phyloP scores from a whole-genome alignment of 305 asterid species.

The Striga hermonthica region DNA sequence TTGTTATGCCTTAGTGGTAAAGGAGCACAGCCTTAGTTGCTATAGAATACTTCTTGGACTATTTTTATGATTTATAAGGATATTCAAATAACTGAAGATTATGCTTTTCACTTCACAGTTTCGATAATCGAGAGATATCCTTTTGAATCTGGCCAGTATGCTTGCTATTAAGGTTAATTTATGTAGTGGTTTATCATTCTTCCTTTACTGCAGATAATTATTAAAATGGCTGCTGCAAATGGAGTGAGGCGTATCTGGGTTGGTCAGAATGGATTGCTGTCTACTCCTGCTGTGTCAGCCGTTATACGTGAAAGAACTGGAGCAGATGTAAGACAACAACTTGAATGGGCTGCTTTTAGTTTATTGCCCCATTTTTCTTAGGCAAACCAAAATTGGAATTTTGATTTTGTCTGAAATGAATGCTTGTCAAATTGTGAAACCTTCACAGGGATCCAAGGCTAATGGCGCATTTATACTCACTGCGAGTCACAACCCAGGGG shows the following conservation, averaged over 20 bases:
- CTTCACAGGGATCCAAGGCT: slow-evolving; percentile 81
- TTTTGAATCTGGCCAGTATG: background rate
- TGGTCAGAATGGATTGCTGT: slow-evolving; percentile 86
- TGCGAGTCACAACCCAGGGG: slow-evolving; percentile 99
- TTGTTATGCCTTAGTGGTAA: background rate
- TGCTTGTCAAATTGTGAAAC: slow-evolving; percentile 24
- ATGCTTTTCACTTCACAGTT: slow-evolving; percentile 17
- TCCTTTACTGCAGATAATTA: slow-evolving; percentile 61
- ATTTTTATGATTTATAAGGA: background rate
- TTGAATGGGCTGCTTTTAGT: slow-evolving; percentile 21
- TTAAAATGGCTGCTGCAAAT: slow-evolving; percentile 93
- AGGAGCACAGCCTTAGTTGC: slow-evolving; percentile 13
- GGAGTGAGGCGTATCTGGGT: slow-evolving; percentile 96
- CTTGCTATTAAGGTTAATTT: slow-evolving; percentile 22
- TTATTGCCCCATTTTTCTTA: slow-evolving; percentile 13
- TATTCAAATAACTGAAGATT: background rate
- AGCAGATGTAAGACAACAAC: slow-evolving; percentile 58
- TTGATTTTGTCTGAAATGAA: slow-evolving; percentile 5
- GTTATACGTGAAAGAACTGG: slow-evolving; percentile 87
- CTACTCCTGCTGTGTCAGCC: slow-evolving; percentile 95
- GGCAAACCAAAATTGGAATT: background rate
- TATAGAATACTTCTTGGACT: background rate
- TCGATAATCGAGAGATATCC: background rate
- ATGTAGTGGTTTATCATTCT: slow-evolving; percentile 18
- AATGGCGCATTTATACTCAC: slow-evolving; percentile 92